Percentiles rank a stretch among this genome's conserved stretches.
Conservation (phyloP, 257 asterid species). For the Solanum medicagineum region DNA sequence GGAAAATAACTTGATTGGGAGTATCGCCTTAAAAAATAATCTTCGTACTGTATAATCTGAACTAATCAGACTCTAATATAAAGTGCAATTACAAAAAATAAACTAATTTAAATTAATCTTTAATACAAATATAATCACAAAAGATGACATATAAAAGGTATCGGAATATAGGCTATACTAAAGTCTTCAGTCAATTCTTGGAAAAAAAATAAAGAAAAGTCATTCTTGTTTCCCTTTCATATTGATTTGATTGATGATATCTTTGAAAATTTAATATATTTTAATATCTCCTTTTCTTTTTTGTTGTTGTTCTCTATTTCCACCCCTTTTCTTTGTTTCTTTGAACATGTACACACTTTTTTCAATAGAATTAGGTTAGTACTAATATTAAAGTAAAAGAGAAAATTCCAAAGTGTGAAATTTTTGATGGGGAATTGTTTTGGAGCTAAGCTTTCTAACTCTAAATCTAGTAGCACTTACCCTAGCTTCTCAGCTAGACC, state of each 20-base stretch:
- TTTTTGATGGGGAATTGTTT: slow-evolving; percentile 75
- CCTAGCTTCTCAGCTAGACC: slow-evolving; percentile 14
- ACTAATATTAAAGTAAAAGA: neutral
- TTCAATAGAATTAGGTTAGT: neutral
- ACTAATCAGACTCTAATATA: neutral
- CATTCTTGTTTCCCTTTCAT: neutral
- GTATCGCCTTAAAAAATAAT: too few relatives aligned
- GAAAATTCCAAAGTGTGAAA: neutral
- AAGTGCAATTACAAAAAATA: too few relatives aligned
- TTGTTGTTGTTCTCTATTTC: neutral
- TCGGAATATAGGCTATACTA: too few relatives aligned
- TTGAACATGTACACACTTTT: neutral
- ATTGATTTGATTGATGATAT: neutral
- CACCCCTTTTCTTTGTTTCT: neutral
- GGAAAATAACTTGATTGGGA: neutral
- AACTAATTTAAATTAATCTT: too few relatives aligned
- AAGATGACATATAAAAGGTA: too few relatives aligned
- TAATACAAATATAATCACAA: too few relatives aligned
- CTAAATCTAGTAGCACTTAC: slow-evolving; percentile 26
- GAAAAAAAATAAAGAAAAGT: neutral
- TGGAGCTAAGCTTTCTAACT: slow-evolving; percentile 37
- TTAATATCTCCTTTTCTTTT: neutral
- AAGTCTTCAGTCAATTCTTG: too few relatives aligned
- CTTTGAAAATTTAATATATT: neutral
- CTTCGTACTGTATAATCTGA: fast-evolving